Conservation (phyloP, 2,329 filamentous ascomycete genomes). For the Ceratocystis alfenasii region DNA sequence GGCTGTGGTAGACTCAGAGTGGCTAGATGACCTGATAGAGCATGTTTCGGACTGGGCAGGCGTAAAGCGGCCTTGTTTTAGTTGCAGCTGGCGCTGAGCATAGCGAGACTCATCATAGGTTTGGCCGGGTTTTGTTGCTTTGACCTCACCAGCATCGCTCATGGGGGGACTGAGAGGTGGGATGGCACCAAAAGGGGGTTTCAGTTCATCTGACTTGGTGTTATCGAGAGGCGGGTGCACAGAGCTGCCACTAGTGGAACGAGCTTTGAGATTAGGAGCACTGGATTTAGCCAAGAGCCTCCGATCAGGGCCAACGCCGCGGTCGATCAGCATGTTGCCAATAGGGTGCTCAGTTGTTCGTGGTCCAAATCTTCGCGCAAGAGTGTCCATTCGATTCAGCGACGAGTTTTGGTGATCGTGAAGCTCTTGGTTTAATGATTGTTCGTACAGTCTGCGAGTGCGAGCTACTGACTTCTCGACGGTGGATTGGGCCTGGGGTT, state of each 20-base stretch:
- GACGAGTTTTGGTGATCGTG: constrained; percentile 70
- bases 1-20: constrained; percentile 15
- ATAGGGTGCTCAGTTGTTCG: constrained; percentile 44
- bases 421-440: constrained; percentile 64
- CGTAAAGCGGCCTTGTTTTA: constrained; percentile 62
- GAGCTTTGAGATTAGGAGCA: constrained; percentile 47
- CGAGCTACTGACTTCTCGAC: constrained; percentile 40
- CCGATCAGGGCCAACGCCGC: constrained; percentile 33
- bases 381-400: constrained; percentile 65
- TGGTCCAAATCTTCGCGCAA: constrained; percentile 48
- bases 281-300: constrained; percentile 46
- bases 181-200: constrained; percentile 28
- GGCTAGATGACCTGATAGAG: constrained; percentile 16
- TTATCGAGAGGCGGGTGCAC: constrained; percentile 21
- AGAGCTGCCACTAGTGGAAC: constrained; percentile 16
- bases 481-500: neutral
- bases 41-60: constrained; percentile 34
- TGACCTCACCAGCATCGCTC: constrained; percentile 70
- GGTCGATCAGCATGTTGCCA: constrained; percentile 35
- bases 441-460: constrained; percentile 67
- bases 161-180: constrained; percentile 43
- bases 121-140: constrained; percentile 58
- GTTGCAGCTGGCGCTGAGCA: constrained; percentile 65
- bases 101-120: constrained; percentile 79
- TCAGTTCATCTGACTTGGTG: constrained; percentile 26